phyloP scores from a whole-genome alignment of 2,329 filamentous ascomycete species.

The Beauveria bassiana region DNA sequence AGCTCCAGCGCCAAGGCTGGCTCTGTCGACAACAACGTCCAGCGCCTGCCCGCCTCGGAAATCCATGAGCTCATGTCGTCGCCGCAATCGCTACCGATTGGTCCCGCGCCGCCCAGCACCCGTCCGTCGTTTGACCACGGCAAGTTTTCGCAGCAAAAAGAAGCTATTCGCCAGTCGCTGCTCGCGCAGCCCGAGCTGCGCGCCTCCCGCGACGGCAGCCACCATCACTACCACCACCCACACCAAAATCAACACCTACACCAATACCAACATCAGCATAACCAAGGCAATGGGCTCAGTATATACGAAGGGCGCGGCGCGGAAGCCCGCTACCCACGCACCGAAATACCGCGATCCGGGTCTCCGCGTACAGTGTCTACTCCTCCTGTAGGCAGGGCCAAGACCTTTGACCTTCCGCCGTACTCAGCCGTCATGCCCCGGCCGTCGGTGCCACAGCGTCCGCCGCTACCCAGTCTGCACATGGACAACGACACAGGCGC shows the following conservation, averaged over 20 bases:
- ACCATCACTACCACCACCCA: neutral
- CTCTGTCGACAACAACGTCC: slow-evolving; percentile 38
- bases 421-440: slow-evolving; percentile 32
- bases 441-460: slow-evolving; percentile 38
- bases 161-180: slow-evolving; percentile 23
- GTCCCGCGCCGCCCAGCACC: slow-evolving; percentile 27
- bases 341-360: slow-evolving; percentile 22
- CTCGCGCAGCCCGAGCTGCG: slow-evolving; percentile 20
- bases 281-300: slow-evolving; percentile 17
- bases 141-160: slow-evolving; percentile 20
- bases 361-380: slow-evolving; percentile 41
- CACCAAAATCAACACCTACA: slow-evolving; percentile 4
- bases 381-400: slow-evolving; percentile 39
- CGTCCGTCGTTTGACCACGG: slow-evolving; percentile 33
- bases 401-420: slow-evolving; percentile 20
- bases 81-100: slow-evolving; percentile 51
- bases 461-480: slow-evolving; percentile 38
- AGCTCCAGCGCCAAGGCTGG: slow-evolving; percentile 23
- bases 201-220: neutral
- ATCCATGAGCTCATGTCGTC: slow-evolving; percentile 50
- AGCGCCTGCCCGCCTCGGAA: slow-evolving; percentile 49
- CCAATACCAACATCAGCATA: neutral
- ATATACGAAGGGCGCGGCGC: slow-evolving; percentile 12
- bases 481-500: slow-evolving; percentile 19
- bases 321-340: slow-evolving; percentile 15